Evolutionary conservation across 805 yeast genomes (phyloP), one percentile per base, ranked within the genome.

Genomic region (Ogataea parapolymorpha): DNA sequence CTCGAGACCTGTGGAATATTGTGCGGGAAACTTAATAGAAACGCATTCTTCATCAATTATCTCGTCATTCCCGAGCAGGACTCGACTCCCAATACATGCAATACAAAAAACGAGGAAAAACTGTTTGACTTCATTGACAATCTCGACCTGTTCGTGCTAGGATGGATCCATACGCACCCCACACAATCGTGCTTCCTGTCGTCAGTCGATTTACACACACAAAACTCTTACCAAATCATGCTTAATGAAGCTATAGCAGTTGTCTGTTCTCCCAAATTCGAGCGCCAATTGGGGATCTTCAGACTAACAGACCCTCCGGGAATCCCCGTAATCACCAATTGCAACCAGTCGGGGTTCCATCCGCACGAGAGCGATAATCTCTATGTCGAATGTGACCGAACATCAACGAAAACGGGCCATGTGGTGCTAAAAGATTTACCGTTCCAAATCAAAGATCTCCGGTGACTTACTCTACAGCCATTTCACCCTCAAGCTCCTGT

Each of bases 121-220:
- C 55, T 80, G 44, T 79, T 80, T 51, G 76, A 73, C 31, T 75
- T 66, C 48, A 70, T 79, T 31, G 85, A 80, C 53, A 49, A 61
- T 24, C 65, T 74, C 39, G 82, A 76, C 45, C 59, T 81, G 32
- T 79, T 80, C 51, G 74, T 80, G n/a, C 63, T 80, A 2, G 87
- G 87, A 3, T 80, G 87, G 87, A 81, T 80, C 39, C 87, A 80
- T 56, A 81, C 86, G 8, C 87, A 80, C 55, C 87, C 87, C 5
- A 76, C 85, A 9, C 87, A 80, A 55, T 66, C 83, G n/a, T 80
- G 87, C 48, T 80, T 80, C 55, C 59, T 80, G 57, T 75, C 82
- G 10, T 77, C 84, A 0, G 75, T 80, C 33, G 87, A 80, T 53
- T 60, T 80, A 39, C 87, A 81, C 58, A 80, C 86, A 2, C 86